Evolutionary conservation across 257 asterid genomes (phyloP), one percentile per base, ranked within the genome.

Genomic region (Gentiana dahurica): DNA sequence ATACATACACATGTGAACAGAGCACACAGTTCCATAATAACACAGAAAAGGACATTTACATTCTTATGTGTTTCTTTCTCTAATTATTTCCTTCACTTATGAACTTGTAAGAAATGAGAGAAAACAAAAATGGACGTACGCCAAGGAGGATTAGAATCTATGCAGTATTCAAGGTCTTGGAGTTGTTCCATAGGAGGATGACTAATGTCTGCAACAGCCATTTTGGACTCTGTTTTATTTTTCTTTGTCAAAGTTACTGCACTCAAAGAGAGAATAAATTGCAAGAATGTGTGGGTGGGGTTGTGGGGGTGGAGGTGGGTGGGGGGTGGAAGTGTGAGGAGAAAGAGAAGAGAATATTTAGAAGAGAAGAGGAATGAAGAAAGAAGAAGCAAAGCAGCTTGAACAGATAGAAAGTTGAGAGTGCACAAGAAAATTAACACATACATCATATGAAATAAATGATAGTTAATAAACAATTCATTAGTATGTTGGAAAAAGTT

Each of bases 121-220:
- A 55, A 37, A 36, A 11, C 57, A 36, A 32, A 36, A 54, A 34
- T n/a, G 56, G 55, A 65, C 80, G 51, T 85, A 88, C 95, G 77
- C 96, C 96, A 88, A 56, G 96, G 95, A 37, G 96, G 96, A 62
- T 88, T 88, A 52, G 96, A 88, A 78, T 88, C 96, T 77, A 88
- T 88, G 93, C 96, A 88, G 66, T 85, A 88, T 57, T 88, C 95
- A 54, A 88, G 93, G 95, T 88, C 96, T 58, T 85, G 95, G 45
- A 88, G 95, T 74, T 88, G 96, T 10, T 88, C 96, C 96, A 85
- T 88, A 67, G 96, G 96, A 54, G 74, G 89, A 72, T 88, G 96
- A 13, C 75, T 65, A 58, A 85, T 88, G 67, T 89, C 95, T 41
- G 46, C 46, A 51, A 86, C 88, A 82, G 79, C 65, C 72, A 73